phyloP scores from a whole-genome alignment of 2,329 filamentous ascomycete genomes.

The Fusarium nelsonii region DNA sequence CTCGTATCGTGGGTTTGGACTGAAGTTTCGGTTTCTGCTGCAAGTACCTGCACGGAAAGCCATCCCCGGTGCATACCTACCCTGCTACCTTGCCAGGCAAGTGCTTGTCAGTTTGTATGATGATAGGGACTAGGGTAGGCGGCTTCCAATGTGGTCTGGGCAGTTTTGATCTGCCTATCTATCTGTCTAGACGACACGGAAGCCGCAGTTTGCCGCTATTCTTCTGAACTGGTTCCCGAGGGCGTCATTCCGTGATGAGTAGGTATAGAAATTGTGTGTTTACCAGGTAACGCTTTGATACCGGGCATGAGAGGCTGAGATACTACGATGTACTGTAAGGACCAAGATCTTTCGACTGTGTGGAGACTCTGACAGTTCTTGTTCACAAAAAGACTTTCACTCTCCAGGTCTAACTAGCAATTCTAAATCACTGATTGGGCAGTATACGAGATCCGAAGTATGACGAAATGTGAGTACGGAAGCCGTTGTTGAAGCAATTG shows the following conservation, averaged over 20 bases:
- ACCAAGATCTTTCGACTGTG: neutral
- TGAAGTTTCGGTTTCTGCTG: neutral
- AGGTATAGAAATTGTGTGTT: neutral
- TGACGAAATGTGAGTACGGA: neutral
- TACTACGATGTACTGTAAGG: neutral
- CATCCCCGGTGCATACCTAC: constrained; percentile 18
- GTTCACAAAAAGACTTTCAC: constrained; percentile 8
- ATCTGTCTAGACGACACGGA: neutral
- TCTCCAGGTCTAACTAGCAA: constrained; percentile 11
- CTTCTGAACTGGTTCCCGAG: neutral
- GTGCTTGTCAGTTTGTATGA: neutral
- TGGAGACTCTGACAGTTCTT: constrained; percentile 17
- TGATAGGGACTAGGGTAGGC: too few species aligned
- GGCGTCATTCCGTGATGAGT: neutral
- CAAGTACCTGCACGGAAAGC: constrained; percentile 23
- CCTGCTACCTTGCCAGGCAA: neutral
- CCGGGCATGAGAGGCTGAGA: neutral
- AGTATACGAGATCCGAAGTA: constrained; percentile 5
- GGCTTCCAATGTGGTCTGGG: too few species aligned
- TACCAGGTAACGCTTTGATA: neutral
- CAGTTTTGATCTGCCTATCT: neutral
- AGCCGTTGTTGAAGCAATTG: neutral
- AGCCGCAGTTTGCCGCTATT: neutral
- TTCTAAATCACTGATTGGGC: constrained; percentile 18
- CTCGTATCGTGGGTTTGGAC: neutral